Conservation (phyloP, 805 yeast genomes). For the Zygosaccharomyces siamensis region DNA sequence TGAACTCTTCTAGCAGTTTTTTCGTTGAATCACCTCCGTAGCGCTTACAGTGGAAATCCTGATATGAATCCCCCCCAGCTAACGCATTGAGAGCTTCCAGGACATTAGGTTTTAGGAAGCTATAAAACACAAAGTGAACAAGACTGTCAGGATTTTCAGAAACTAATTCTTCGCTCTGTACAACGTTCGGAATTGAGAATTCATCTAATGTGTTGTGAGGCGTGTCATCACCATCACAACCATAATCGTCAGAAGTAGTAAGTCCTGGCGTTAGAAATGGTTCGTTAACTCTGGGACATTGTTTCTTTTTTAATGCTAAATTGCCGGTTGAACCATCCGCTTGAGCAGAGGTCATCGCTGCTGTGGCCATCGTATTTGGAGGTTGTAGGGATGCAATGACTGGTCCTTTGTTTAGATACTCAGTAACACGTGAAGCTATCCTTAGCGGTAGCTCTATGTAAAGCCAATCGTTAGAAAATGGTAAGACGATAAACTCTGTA, state of each 20-base stretch:
- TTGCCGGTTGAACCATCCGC: neutral
- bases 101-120: conserved; percentile 58
- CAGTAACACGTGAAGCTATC: conserved; percentile 51
- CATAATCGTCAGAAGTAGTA: conserved; percentile 79
- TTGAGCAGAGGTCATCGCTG: too few species aligned
- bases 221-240: conserved; percentile 83
- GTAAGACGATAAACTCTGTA: conserved; percentile 76
- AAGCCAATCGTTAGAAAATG: conserved; percentile 79
- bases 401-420: conserved; percentile 50
- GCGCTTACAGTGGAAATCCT: conserved; percentile 35
- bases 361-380: conserved; percentile 10
- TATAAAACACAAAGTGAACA: conserved; percentile 74
- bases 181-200: conserved; percentile 73
- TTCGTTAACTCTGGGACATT: conserved; percentile 25
- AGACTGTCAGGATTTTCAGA: conserved; percentile 25
- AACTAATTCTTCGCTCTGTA: conserved; percentile 41
- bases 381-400: conserved; percentile 18
- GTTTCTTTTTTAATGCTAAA: neutral
- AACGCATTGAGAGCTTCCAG: conserved; percentile 40
- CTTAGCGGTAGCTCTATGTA: conserved; percentile 54
- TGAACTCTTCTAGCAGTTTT: conserved; percentile 41
- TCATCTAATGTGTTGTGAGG: conserved; percentile 54
- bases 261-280: conserved; percentile 57
- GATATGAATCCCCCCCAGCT: conserved; percentile 27
- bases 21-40: conserved; percentile 44